These are phyloP conservation scores for Chrysochromulina tobinii DNA, from an alignment of 78 protist genomes.

Conservation along the genomic window DNA sequence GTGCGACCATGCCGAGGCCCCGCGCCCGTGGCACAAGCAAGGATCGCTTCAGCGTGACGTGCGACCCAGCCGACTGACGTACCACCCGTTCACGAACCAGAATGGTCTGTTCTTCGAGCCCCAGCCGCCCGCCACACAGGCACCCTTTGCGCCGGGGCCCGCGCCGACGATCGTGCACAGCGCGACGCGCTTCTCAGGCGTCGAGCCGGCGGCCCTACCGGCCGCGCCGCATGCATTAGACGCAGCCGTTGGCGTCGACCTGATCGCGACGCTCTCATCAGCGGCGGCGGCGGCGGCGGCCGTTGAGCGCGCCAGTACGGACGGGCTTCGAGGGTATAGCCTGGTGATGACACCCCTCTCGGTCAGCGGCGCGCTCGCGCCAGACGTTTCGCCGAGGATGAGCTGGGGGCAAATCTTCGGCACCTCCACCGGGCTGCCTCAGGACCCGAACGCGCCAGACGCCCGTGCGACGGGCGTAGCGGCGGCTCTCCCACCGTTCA, in stretches of 20 bases:
- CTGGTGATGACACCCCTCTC: constrained; percentile 10
- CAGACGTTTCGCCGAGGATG: constrained; percentile 62
- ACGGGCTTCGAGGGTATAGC: background rate
- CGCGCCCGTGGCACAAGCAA: background rate
- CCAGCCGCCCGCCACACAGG: background rate
- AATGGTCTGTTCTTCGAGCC: background rate
- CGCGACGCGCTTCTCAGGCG: background rate
- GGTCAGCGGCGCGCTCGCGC: background rate
- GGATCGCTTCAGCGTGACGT: background rate
- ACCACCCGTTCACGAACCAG: background rate
- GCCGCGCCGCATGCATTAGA: background rate
- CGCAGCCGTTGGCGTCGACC: too few species aligned
- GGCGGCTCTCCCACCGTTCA: background rate
- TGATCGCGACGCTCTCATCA: background rate
- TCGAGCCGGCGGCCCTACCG: too few species aligned
- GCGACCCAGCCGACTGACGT: background rate
- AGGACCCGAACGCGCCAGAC: background rate
- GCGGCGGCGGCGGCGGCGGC: background rate
- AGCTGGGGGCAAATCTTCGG: constrained; percentile 74
- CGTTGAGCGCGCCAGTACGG: background rate
- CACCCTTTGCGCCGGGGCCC: background rate
- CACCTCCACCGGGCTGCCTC: constrained; percentile 46
- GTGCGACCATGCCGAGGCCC: too few species aligned
- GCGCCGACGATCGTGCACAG: background rate
- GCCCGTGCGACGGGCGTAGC: background rate